Evolutionary conservation across 148 eudicot genomes (phyloP).

Genomic region (Arctostaphylos glauca): DNA sequence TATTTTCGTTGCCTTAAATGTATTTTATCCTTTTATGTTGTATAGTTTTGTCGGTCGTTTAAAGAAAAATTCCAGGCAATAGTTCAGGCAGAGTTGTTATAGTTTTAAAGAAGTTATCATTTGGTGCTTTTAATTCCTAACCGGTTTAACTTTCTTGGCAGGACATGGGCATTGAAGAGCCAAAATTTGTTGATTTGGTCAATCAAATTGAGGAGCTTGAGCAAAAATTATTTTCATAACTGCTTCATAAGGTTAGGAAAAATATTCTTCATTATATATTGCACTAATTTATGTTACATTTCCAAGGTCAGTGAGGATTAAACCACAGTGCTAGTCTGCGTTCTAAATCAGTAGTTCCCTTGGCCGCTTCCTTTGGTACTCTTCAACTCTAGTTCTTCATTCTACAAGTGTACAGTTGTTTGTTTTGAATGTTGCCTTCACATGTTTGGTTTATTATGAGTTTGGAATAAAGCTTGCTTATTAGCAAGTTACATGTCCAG

Average conservation of each 20-base stretch:
- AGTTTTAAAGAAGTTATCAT: not conserved
- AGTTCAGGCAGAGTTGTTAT: not conserved
- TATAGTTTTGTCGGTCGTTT: not conserved
- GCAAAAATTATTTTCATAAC: no score
- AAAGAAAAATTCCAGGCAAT: not conserved
- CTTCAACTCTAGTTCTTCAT: not conserved
- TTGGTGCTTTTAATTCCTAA: not conserved
- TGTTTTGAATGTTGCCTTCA: no score
- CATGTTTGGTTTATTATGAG: no score
- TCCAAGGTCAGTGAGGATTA: not conserved
- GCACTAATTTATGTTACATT: not conserved
- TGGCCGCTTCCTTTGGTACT: not conserved
- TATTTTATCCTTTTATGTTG: not conserved
- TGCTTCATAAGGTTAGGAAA: constrained; percentile 68
- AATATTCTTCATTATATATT: not conserved
- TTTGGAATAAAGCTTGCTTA: no score
- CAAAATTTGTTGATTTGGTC: constrained; percentile 75
- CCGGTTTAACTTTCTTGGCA: constrained; percentile 29
- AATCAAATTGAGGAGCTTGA: constrained; percentile 81
- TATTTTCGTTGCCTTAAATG: not conserved
- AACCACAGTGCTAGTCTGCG: not conserved
- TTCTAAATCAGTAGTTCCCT: not conserved
- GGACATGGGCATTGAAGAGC: constrained; percentile 96
- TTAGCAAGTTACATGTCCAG: no score
- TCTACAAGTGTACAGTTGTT: constrained; percentile 17